Conservation (phyloP, 2,329 filamentous ascomycete genomes). For the Cytospora paraplurivora region DNA sequence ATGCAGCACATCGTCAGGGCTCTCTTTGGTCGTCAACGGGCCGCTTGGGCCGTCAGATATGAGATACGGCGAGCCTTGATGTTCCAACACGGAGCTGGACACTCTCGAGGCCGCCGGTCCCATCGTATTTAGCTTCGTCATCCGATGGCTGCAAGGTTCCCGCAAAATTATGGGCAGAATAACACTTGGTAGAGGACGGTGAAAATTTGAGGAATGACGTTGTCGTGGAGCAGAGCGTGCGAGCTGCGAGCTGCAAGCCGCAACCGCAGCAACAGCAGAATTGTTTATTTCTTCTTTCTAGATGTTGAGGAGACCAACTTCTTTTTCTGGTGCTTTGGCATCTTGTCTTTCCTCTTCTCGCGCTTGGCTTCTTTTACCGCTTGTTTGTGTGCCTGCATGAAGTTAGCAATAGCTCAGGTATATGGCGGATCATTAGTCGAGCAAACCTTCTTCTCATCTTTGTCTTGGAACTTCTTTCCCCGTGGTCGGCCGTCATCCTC, state of each 20-base stretch:
- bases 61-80: constrained; percentile 36
- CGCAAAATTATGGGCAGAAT: neutral
- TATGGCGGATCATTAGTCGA: neutral
- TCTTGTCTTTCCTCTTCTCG: constrained; percentile 91
- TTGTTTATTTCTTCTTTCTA: constrained; percentile 61
- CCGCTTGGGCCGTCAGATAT: constrained; percentile 42
- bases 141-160: constrained; percentile 30
- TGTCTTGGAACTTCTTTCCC: constrained; percentile 86
- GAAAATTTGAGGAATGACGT: constrained; percentile 27
- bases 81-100: constrained; percentile 41
- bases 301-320: constrained; percentile 68
- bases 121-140: constrained; percentile 34
- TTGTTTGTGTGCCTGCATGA: constrained; percentile 68
- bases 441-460: constrained; percentile 77
- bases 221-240: neutral
- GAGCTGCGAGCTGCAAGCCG: neutral
- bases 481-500: constrained; percentile 71
- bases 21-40: constrained; percentile 62
- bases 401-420: constrained; percentile 27
- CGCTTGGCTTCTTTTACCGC: constrained; percentile 94
- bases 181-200: neutral
- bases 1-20: constrained; percentile 49
- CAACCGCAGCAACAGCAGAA: neutral
- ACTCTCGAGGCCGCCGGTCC: constrained; percentile 29
- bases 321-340: constrained; percentile 96